A percentile compares a stretch with the other conserved stretches of the same genome.
Evolutionary conservation across 2,329 filamentous ascomycete genomes (phyloP).

Genomic region (Fusarium sp.): DNA sequence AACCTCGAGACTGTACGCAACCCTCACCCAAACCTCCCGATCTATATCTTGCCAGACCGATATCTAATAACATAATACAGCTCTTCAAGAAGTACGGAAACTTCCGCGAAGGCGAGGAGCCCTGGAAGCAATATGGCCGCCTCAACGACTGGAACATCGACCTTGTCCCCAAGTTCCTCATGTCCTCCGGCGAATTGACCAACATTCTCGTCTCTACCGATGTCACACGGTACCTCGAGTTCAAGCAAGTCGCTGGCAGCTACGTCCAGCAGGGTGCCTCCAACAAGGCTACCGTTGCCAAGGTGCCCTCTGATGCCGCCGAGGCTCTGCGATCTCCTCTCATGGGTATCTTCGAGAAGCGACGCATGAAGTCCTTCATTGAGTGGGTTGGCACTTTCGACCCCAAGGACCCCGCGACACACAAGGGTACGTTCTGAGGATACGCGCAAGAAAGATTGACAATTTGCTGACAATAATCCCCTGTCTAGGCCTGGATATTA

Average conservation of each 20-base stretch:
- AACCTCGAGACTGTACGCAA: slow-evolving; percentile 87
- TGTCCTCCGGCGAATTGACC: slow-evolving; percentile 97
- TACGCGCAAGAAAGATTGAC: background rate
- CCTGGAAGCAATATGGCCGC: slow-evolving; percentile 97
- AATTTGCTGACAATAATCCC: slow-evolving; percentile 18
- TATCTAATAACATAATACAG: slow-evolving; percentile 54
- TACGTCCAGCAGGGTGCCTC: slow-evolving; percentile 90
- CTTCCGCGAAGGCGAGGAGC: slow-evolving; percentile 79
- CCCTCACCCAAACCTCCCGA: slow-evolving; percentile 16
- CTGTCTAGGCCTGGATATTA: slow-evolving; percentile 76
- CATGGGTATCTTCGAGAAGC: slow-evolving; percentile 98
- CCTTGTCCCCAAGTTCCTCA: slow-evolving; percentile 96
- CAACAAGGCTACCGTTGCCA: slow-evolving; percentile 89
- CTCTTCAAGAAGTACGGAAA: slow-evolving; percentile 98
- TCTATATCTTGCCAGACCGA: slow-evolving; percentile 30
- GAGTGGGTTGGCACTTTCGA: slow-evolving; percentile 94
- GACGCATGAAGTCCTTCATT: slow-evolving; percentile 93
- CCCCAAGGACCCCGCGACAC: slow-evolving; percentile 79
- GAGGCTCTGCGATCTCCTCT: slow-evolving; percentile 92
- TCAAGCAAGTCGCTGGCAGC: slow-evolving; percentile 94
- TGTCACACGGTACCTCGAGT: slow-evolving; percentile 86
- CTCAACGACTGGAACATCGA: slow-evolving; percentile 99
- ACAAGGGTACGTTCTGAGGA: slow-evolving; percentile 74
- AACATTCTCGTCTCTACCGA: slow-evolving; percentile 98
- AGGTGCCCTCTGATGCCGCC: slow-evolving; percentile 91